A percentile compares a stretch with the other conserved stretches of the same genome.
These are phyloP conservation scores for Botrytis cinerea DNA, from an alignment of 2,329 filamentous ascomycete species.

Conservation along the genomic window DNA sequence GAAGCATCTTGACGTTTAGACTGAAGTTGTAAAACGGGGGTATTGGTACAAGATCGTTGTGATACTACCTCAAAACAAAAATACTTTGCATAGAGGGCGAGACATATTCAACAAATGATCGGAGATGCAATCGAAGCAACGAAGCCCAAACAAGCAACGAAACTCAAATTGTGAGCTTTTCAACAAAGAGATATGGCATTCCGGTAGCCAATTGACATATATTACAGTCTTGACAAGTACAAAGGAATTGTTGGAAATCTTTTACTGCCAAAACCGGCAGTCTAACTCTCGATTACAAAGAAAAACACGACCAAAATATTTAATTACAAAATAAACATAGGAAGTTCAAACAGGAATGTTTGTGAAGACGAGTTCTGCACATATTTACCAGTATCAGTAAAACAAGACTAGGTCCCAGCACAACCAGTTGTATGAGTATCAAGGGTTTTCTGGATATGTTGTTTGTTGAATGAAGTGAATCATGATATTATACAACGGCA, in stretches of 20 bases:
- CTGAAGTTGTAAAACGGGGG: neutral
- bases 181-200: neutral
- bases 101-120: neutral
- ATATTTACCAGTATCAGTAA: neutral
- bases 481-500: neutral
- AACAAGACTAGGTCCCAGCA: neutral
- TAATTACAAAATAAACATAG: neutral
- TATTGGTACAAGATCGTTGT: neutral
- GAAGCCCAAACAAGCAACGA: neutral
- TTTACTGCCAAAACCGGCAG: conserved; percentile 2
- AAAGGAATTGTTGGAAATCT: conserved; percentile 13
- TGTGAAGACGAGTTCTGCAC: too few species aligned
- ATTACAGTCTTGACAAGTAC: neutral
- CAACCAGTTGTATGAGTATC: neutral
- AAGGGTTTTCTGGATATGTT: neutral
- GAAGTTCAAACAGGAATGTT: neutral
- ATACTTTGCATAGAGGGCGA: neutral
- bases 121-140: neutral
- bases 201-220: neutral
- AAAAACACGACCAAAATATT: neutral
- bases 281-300: neutral
- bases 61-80: neutral
- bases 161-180: neutral
- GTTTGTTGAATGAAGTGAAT: neutral
- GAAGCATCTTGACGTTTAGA: neutral